phyloP scores from a whole-genome alignment of 2,329 filamentous ascomycete species.

The Cercospora sp. region DNA sequence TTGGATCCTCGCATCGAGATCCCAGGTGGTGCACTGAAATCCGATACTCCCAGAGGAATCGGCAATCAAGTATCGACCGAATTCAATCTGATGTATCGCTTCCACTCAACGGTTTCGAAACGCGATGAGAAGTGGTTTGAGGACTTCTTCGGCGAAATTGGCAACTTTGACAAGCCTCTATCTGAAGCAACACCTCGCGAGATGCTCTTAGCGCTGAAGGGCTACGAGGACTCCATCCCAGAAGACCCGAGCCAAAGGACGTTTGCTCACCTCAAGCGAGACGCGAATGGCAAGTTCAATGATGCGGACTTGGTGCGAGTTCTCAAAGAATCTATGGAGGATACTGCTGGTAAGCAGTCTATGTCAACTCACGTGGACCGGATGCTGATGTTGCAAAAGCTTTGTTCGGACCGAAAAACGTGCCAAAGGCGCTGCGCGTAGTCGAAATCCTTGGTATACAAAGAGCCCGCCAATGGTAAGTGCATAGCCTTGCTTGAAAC shows the following conservation, averaged over 20 bases:
- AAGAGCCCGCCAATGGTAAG: conserved; percentile 73
- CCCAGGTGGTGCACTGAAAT: conserved; percentile 52
- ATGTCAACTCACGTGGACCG: conserved; percentile 23
- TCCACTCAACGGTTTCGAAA: conserved; percentile 45
- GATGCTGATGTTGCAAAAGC: background rate
- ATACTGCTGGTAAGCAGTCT: conserved; percentile 49
- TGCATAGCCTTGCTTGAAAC: conserved; percentile 51
- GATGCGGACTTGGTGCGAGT: conserved; percentile 58
- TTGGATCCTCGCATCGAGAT: conserved; percentile 70
- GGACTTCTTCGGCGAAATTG: conserved; percentile 27
- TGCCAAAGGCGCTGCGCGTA: conserved; percentile 70
- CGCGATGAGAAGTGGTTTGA: conserved; percentile 48
- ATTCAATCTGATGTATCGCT: conserved; percentile 54
- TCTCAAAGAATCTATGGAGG: conserved; percentile 58
- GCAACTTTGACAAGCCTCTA: background rate
- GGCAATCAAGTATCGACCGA: conserved; percentile 53
- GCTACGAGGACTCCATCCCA: conserved; percentile 34
- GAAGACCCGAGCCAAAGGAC: conserved; percentile 42
- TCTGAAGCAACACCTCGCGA: conserved; percentile 30
- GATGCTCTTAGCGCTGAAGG: conserved; percentile 31
- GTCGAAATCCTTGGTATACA: conserved; percentile 81
- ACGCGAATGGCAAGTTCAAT: conserved; percentile 52
- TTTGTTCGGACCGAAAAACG: conserved; percentile 62
- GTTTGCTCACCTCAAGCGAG: conserved; percentile 40
- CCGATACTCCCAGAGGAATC: conserved; percentile 59